These are phyloP conservation scores for Aspergillus mulundensis DNA, from an alignment of 495 filamentous ascomycete genomes.

Conservation along the genomic window DNA sequence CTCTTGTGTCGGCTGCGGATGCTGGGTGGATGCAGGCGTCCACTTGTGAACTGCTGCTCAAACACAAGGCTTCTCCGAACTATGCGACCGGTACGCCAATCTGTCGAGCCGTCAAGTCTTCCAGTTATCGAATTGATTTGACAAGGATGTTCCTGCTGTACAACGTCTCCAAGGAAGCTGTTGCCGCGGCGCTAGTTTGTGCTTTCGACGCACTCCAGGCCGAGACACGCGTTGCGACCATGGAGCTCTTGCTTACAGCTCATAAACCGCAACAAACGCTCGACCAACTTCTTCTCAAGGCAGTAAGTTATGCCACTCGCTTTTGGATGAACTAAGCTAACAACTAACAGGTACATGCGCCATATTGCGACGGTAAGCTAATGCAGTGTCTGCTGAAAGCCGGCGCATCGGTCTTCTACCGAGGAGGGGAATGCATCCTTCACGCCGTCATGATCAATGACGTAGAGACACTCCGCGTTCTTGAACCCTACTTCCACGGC, in stretches of 20 bases:
- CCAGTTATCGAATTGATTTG: background rate
- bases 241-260: slow-evolving; percentile 4
- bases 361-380: background rate
- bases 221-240: background rate
- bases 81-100: slow-evolving; percentile 5
- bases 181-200: background rate
- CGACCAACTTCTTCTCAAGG: slow-evolving; percentile 6
- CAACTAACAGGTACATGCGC: background rate
- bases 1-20: slow-evolving; percentile 1
- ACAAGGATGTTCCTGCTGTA: slow-evolving; percentile 1
- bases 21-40: slow-evolving; percentile 8
- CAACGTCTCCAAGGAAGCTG: background rate
- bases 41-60: slow-evolving; percentile 3
- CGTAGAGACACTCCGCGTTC: background rate
- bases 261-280: slow-evolving; percentile 3
- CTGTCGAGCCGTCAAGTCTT: slow-evolving; percentile 5
- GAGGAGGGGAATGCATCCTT: slow-evolving; percentile 8
- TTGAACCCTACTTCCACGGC: slow-evolving; percentile 6
- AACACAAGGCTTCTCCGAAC: slow-evolving; percentile 2
- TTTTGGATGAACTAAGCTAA: background rate
- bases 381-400: background rate
- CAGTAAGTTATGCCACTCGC: background rate
- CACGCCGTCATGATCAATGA: slow-evolving; percentile 9
- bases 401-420: slow-evolving; percentile 7
- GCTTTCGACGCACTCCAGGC: slow-evolving; percentile 5